Evolutionary conservation across 805 yeast species (phyloP).

Genomic region (Starmerella geochares): DNA sequence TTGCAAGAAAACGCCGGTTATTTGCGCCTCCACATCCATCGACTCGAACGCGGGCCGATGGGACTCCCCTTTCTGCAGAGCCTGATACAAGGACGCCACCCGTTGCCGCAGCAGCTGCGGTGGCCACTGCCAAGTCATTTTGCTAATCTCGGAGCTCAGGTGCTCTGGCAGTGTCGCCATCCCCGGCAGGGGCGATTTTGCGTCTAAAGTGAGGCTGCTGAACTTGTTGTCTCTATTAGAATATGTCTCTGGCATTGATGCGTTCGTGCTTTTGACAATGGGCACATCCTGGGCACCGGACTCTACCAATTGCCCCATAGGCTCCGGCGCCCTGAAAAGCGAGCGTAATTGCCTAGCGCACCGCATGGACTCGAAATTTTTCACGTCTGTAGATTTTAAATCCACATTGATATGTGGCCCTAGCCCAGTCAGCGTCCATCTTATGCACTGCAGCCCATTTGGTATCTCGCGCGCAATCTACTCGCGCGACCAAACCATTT

Average conservation of each 20-base stretch:
- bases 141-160: slow-evolving; percentile 49
- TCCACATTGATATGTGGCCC: neutral
- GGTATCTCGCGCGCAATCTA: neutral
- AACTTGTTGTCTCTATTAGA: slow-evolving; percentile 25
- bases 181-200: slow-evolving; percentile 41
- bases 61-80: slow-evolving; percentile 43
- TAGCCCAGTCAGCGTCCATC: neutral
- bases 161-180: slow-evolving; percentile 47
- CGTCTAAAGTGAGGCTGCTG: slow-evolving; percentile 47
- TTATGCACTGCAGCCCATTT: neutral
- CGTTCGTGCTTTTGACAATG: neutral
- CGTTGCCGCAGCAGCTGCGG: slow-evolving; percentile 57
- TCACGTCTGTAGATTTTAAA: neutral
- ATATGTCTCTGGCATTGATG: neutral
- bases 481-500: too few species aligned
- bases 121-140: slow-evolving; percentile 49
- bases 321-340: slow-evolving; percentile 1
- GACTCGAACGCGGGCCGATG: slow-evolving; percentile 38
- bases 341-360: slow-evolving; percentile 1
- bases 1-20: slow-evolving; percentile 70
- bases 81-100: slow-evolving; percentile 47
- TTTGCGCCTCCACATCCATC: slow-evolving; percentile 56
- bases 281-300: neutral
- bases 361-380: slow-evolving; percentile 1
- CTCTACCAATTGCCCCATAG: slow-evolving; percentile 4